Evolutionary conservation across 192 early-diverging fungal genomes (phyloP).

Genomic region (Funneliformis geosporum): DNA sequence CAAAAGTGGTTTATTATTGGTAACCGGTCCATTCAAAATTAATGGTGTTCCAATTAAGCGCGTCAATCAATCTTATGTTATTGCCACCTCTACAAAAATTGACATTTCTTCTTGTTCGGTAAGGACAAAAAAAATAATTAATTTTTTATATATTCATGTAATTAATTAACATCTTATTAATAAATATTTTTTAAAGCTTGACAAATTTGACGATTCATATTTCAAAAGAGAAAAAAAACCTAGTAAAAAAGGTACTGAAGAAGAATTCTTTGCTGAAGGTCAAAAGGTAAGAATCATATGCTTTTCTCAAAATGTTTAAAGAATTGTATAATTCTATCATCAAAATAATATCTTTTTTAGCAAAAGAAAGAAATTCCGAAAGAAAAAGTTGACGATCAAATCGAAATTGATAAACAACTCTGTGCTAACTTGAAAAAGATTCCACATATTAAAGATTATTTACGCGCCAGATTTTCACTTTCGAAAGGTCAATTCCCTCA

Average conservation of each 20-base stretch:
- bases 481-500: conserved; percentile 97
- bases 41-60: conserved; percentile 98
- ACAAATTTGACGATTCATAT: conserved; percentile 90
- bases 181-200: neutral
- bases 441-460: conserved; percentile 87
- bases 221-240: conserved; percentile 81
- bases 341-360: conserved; percentile 33
- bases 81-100: conserved; percentile 99
- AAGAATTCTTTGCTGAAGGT: conserved; percentile 84
- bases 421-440: conserved; percentile 79
- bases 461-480: conserved; percentile 85
- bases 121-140: conserved; percentile 18
- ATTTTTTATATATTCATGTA: neutral
- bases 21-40: conserved; percentile 97
- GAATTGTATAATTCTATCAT: neutral
- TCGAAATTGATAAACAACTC: conserved; percentile 84
- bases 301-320: neutral
- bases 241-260: conserved; percentile 80
- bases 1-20: conserved; percentile 89
- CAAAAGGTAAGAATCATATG: conserved; percentile 23
- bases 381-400: conserved; percentile 86
- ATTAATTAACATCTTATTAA: neutral
- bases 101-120: conserved; percentile 79
- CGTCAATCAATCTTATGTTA: conserved; percentile 99
- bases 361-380: conserved; percentile 80